These are phyloP conservation scores for Seiridium cupressi DNA, from an alignment of 2,329 filamentous ascomycete species.

Conservation along the genomic window DNA sequence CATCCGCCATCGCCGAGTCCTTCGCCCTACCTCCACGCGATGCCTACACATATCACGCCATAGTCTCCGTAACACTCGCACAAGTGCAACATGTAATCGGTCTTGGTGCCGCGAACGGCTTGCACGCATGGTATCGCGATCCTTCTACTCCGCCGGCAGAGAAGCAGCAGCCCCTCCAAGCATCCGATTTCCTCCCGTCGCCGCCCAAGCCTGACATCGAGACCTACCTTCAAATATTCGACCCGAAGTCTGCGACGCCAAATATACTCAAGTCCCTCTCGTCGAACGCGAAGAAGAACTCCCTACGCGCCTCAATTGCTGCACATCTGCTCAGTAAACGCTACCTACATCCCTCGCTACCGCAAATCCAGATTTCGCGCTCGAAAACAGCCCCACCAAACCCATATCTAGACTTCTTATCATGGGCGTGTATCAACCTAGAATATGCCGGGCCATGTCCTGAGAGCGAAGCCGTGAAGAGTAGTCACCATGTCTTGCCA, in stretches of 20 bases:
- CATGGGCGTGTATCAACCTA: slow-evolving; percentile 61
- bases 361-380: slow-evolving; percentile 39
- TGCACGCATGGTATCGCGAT: slow-evolving; percentile 49
- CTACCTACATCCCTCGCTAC: slow-evolving; percentile 44
- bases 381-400: slow-evolving; percentile 47
- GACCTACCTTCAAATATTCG: slow-evolving; percentile 68
- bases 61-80: slow-evolving; percentile 45
- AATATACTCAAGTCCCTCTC: slow-evolving; percentile 62
- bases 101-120: slow-evolving; percentile 40
- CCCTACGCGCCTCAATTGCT: slow-evolving; percentile 56
- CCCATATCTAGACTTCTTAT: slow-evolving; percentile 67
- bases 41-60: slow-evolving; percentile 50
- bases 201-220: slow-evolving; percentile 58
- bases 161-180: not conserved
- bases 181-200: slow-evolving; percentile 33
- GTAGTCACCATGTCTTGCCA: slow-evolving; percentile 67
- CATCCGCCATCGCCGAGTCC: slow-evolving; percentile 40
- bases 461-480: slow-evolving; percentile 48
- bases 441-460: slow-evolving; percentile 63
- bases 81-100: slow-evolving; percentile 46
- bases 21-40: slow-evolving; percentile 44
- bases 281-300: slow-evolving; percentile 50
- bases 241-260: slow-evolving; percentile 54
- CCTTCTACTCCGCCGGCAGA: slow-evolving; percentile 26
- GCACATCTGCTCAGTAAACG: slow-evolving; percentile 53